Percentiles rank a stretch among this genome's conserved stretches.
Evolutionary conservation across 257 asterid genomes (phyloP).

Genomic region (Ehretia macrophylla): DNA sequence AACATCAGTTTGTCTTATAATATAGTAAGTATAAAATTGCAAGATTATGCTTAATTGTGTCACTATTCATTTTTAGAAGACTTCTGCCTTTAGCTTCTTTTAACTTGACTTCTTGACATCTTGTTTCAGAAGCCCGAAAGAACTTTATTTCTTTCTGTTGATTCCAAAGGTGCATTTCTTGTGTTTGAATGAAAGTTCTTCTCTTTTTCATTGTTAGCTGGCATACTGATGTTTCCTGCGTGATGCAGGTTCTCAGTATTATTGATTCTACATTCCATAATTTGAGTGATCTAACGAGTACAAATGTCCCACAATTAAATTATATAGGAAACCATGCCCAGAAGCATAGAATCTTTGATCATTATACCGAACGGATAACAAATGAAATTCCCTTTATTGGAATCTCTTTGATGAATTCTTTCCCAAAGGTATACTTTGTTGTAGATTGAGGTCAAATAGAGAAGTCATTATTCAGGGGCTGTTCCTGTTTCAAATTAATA

Average conservation of each 20-base stretch:
- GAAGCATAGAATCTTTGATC: constrained; percentile 39
- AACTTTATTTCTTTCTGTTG: constrained; percentile 69
- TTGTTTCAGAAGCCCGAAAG: constrained; percentile 85
- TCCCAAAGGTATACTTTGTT: too few relatives aligned
- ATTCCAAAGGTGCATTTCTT: constrained; percentile 93
- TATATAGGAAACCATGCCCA: constrained; percentile 45
- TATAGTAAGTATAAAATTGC: too few relatives aligned
- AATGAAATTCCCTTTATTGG: constrained; percentile 74
- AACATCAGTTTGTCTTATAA: too few relatives aligned
- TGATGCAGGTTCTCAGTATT: constrained; percentile 76
- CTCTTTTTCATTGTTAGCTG: constrained; percentile 11
- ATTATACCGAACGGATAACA: constrained; percentile 60
- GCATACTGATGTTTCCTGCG: constrained; percentile 15
- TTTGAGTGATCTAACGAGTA: constrained; percentile 58
- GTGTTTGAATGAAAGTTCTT: constrained; percentile 29
- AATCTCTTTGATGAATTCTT: too few relatives aligned
- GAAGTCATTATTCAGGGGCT: too few relatives aligned
- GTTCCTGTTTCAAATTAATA: too few relatives aligned
- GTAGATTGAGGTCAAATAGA: too few relatives aligned
- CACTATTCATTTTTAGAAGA: too few relatives aligned
- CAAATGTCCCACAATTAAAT: constrained; percentile 43
- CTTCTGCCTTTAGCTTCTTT: too few relatives aligned
- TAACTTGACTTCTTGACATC: constrained; percentile 3
- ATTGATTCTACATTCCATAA: constrained; percentile 80
- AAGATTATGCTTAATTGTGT: too few relatives aligned